A percentile compares a stretch with the other conserved stretches of the same genome.
Conservation (phyloP, 139 green algal genomes). For the Zygnema circumcarinatum region DNA sequence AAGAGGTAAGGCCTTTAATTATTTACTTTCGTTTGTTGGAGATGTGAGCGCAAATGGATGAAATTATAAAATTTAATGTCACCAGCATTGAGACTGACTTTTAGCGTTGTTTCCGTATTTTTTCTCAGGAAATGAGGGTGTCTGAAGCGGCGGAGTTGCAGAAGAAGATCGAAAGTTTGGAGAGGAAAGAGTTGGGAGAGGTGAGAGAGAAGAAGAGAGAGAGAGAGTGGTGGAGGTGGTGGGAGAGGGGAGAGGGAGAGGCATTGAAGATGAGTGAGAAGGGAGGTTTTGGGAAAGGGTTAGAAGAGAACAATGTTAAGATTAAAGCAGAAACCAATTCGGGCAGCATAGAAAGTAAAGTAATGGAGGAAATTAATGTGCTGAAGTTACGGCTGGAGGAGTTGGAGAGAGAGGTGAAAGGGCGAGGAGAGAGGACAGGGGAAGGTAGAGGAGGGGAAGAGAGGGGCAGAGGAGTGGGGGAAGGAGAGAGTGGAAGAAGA, state of each 20-base stretch:
- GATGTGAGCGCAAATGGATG: neutral
- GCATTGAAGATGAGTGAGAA: neutral
- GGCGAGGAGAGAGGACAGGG: neutral
- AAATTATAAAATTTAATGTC: neutral
- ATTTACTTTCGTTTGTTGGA: neutral
- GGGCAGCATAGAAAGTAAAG: conserved; percentile 5
- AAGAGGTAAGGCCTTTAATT: neutral
- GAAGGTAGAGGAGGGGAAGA: neutral
- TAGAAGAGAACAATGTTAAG: neutral
- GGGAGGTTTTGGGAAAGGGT: neutral
- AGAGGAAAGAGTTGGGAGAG: neutral
- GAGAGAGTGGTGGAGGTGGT: neutral
- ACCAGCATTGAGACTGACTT: neutral
- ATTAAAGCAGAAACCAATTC: neutral
- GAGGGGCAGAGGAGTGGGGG: neutral
- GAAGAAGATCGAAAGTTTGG: neutral
- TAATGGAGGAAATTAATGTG: neutral
- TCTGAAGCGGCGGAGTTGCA: neutral
- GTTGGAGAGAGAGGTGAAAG: neutral
- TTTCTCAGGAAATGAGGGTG: neutral
- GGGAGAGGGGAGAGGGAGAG: neutral
- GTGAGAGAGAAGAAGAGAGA: neutral
- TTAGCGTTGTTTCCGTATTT: neutral
- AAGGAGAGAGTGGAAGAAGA: conserved; percentile 7
- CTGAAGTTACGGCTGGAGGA: neutral